phyloP scores from a whole-genome alignment of 306 rosid genomes.

The Lathyrus oleraceus region DNA sequence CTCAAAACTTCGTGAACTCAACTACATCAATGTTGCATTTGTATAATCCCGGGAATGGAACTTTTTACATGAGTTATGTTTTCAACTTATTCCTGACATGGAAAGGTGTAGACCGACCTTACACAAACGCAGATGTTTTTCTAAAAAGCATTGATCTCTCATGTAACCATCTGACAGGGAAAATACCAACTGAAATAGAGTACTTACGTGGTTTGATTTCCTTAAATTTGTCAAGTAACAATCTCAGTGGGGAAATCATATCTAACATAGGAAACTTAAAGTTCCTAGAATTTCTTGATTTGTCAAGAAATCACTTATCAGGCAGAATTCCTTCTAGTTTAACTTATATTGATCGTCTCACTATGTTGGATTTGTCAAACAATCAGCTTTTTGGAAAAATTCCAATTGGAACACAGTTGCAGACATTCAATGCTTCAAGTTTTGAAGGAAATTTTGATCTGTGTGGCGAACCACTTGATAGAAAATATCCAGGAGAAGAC shows the following conservation, averaged over 20 bases:
- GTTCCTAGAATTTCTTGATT: background rate
- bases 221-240: background rate
- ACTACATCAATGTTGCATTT: too few species aligned
- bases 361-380: background rate
- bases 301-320: background rate
- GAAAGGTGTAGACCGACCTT: background rate
- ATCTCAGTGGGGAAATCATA: background rate
- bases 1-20: too few species aligned
- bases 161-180: background rate
- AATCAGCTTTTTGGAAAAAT: background rate
- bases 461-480: background rate
- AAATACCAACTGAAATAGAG: background rate
- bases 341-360: background rate
- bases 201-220: background rate
- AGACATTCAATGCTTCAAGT: background rate
- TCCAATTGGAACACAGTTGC: constrained; percentile 3
- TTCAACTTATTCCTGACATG: too few species aligned
- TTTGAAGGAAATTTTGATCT: background rate
- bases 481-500: background rate
- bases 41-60: too few species aligned
- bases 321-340: background rate
- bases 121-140: background rate
- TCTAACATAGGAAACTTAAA: background rate
- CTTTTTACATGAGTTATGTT: too few species aligned
- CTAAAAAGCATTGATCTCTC: background rate